phyloP scores from a whole-genome alignment of 2,329 filamentous ascomycete genomes.

The Claviceps sp. region DNA sequence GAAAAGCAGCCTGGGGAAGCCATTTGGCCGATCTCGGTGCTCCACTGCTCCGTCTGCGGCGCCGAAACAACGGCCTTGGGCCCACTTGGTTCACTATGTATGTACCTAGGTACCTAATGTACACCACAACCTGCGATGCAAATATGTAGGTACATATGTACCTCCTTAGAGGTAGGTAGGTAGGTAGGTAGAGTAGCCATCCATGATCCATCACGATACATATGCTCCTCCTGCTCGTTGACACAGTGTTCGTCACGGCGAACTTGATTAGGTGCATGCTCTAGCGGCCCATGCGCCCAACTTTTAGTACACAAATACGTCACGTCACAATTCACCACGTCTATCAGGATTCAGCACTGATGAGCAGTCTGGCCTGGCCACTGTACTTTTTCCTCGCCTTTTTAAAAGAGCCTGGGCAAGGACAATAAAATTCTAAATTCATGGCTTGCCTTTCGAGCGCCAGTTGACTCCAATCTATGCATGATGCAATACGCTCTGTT shows the following conservation, averaged over 20 bases:
- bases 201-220: too few species aligned
- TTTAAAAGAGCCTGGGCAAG: background rate
- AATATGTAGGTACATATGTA: too few species aligned
- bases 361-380: background rate
- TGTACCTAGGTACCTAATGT: too few species aligned
- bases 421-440: background rate
- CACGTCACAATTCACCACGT: background rate
- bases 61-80: background rate
- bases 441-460: background rate
- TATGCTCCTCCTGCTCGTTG: too few species aligned
- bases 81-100: too few species aligned
- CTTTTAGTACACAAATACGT: too few species aligned
- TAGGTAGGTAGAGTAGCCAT: too few species aligned
- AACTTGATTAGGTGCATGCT: background rate
- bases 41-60: background rate
- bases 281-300: background rate
- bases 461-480: background rate
- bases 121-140: too few species aligned
- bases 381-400: background rate
- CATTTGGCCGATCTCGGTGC: constrained; percentile 3
- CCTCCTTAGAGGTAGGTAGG: too few species aligned
- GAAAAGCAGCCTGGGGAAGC: too few species aligned
- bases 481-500: background rate
- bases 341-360: too few species aligned
- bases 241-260: background rate